phyloP scores from a whole-genome alignment of 176 grass and related monocot species.

The Musa troglodytarum region DNA sequence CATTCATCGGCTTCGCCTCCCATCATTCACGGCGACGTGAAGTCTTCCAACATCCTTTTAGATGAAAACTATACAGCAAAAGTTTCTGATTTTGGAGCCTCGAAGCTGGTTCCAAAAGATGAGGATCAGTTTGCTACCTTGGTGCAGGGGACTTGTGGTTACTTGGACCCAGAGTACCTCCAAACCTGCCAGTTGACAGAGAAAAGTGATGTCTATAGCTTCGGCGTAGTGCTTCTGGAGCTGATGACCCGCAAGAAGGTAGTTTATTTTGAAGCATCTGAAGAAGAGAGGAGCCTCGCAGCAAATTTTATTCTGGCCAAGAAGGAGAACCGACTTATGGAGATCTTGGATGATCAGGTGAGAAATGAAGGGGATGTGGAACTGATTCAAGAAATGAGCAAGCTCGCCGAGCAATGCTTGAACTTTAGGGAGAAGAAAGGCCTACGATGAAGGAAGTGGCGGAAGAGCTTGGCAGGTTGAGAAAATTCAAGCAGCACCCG shows the following conservation, averaged over 20 bases:
- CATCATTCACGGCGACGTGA: conserved; percentile 6
- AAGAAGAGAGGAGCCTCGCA: background rate
- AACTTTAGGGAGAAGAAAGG: background rate
- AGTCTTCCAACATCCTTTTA: conserved; percentile 6
- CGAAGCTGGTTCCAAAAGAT: background rate
- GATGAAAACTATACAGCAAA: background rate
- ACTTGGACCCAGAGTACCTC: conserved; percentile 3
- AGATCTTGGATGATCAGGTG: background rate
- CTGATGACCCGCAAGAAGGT: background rate
- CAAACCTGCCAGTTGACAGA: conserved; percentile 1
- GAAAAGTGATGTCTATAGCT: conserved; percentile 16
- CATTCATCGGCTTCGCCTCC: conserved; percentile 7
- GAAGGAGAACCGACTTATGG: background rate
- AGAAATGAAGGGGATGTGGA: background rate
- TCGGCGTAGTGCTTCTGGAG: conserved; percentile 1
- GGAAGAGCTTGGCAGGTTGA: background rate
- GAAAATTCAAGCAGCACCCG: background rate
- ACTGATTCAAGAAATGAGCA: background rate
- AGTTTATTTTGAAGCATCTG: background rate
- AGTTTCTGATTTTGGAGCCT: conserved; percentile 11
- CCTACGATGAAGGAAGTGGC: conserved; percentile 8
- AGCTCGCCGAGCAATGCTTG: background rate
- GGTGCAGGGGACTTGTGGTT: conserved; percentile 7
- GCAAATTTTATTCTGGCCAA: background rate
- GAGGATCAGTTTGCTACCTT: background rate